Conservation (phyloP, 2,329 filamentous ascomycete species). For the Leptographium wingfieldii region DNA sequence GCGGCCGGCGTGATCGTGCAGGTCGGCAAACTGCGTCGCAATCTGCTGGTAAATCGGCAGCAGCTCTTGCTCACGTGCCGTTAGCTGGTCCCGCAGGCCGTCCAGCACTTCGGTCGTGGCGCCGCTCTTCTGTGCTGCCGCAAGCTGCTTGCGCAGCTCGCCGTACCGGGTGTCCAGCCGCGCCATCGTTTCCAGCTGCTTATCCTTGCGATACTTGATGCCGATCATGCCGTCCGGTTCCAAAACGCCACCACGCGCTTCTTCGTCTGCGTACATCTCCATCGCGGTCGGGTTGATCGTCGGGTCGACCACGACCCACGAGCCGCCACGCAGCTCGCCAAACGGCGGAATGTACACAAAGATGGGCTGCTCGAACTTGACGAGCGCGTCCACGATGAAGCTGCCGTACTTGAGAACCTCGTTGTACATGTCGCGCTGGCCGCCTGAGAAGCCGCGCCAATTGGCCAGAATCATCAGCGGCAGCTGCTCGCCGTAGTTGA, state of each 20-base stretch:
- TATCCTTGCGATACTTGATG: conserved; percentile 97
- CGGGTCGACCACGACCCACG: conserved; percentile 97
- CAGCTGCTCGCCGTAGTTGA: conserved; percentile 97
- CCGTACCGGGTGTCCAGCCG: conserved; percentile 79
- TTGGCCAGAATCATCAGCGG: conserved; percentile 98
- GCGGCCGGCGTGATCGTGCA: conserved; percentile 91
- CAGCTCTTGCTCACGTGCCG: conserved; percentile 71
- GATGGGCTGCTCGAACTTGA: conserved; percentile 97
- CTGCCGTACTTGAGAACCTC: conserved; percentile 99
- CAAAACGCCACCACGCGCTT: conserved; percentile 89
- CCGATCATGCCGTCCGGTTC: conserved; percentile 97
- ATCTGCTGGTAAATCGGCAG: conserved; percentile 92
- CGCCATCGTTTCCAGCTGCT: conserved; percentile 94
- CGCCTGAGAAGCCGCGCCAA: conserved; percentile 99
- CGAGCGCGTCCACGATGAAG: conserved; percentile 95
- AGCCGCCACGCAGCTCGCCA: conserved; percentile 94
- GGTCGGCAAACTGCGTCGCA: conserved; percentile 89
- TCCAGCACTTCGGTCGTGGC: conserved; percentile 63
- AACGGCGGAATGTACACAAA: conserved; percentile 98
- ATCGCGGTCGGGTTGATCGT: conserved; percentile 94
- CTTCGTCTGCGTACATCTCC: conserved; percentile 99
- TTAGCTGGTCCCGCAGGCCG: conserved; percentile 73
- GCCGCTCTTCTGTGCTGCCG: conserved; percentile 38
- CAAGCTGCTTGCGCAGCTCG: conserved; percentile 67
- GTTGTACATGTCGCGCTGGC: conserved; percentile 99